Evolutionary conservation across 2,329 filamentous ascomycete genomes (phyloP), one percentile per base, ranked within the genome.

Genomic region (Arthrobotrys megalospora): DNA sequence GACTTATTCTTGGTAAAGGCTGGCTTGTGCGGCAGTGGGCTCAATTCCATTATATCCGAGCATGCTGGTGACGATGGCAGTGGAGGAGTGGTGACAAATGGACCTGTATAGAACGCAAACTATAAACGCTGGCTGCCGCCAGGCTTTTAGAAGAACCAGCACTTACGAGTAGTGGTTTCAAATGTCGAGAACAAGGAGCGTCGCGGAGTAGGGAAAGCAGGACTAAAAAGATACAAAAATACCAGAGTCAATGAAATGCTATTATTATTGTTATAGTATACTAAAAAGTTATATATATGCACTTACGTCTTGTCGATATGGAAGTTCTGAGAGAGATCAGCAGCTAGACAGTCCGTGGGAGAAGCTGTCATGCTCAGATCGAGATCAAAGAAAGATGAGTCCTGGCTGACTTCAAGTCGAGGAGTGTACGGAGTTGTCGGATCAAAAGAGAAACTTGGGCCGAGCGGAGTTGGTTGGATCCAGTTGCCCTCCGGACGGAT

Each of bases 271-370:
- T 82, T 82, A 81, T 82, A 77, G 34, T 3, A 67, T 16, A 32
- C 24, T n/a, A 19, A 11, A 60, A 34, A 21, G 7, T 12, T 21
- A 77, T 43, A 62, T 43, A 62, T 41, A 19, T 24, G 79, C 78
- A 86, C 88, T 81, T 87, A 97, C 95, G 94, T 97, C 83, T 92
- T 93, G 85, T 97, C 94, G 84, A 98, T 92, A 84, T 95, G 92
- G 84, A 98, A 97, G 87, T 98, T 99, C 84, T 97, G 94, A 75
- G 94, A 97, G 82, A 98, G 88, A 85, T 99, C 96, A 79, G 94
- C 94, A 48, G 94, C 95, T 81, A 99, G 87, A 83, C 93, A 97
- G 65, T 93, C 91, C 41, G 94, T 94, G 5, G 96, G 96, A 71
- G 96, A 99, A 19, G 94, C 97, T 60, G 93, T 93, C 81, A 90